A percentile compares a stretch with the other conserved stretches of the same genome.
phyloP scores from a whole-genome alignment of 2,329 filamentous ascomycete species.

The Fusarium xyrophilum region DNA sequence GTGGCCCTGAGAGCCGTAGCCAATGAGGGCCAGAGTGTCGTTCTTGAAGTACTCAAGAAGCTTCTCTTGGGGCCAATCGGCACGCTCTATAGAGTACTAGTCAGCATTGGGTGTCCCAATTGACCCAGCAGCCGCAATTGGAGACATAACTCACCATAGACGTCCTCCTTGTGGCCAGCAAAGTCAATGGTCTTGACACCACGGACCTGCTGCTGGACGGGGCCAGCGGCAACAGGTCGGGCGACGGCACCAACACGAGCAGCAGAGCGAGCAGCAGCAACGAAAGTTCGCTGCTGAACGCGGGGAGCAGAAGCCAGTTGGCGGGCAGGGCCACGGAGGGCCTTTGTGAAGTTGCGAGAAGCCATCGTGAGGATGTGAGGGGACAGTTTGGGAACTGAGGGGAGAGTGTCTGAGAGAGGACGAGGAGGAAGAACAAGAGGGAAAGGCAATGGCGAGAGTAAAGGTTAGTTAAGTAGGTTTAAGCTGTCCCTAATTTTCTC shows the following conservation, averaged over 20 bases:
- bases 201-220: conserved; percentile 74
- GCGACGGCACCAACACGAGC: conserved; percentile 62
- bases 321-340: conserved; percentile 68
- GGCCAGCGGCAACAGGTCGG: conserved; percentile 57
- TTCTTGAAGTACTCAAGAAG: conserved; percentile 99
- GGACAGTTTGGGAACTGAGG: conserved; percentile 25
- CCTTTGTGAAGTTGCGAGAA: conserved; percentile 75
- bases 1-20: conserved; percentile 97
- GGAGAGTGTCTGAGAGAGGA: conserved; percentile 41
- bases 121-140: neutral
- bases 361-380: conserved; percentile 67
- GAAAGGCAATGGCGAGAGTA: conserved; percentile 35
- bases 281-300: conserved; percentile 68
- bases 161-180: conserved; percentile 90
- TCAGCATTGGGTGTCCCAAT: conserved; percentile 35
- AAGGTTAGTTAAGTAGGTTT: conserved; percentile 37
- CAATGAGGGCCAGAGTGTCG: conserved; percentile 98
- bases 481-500: conserved; percentile 36
- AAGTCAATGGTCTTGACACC: conserved; percentile 99
- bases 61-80: conserved; percentile 98
- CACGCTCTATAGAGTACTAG: conserved; percentile 73
- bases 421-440: conserved; percentile 30
- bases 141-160: conserved; percentile 72
- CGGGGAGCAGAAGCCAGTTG: conserved; percentile 65
- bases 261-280: conserved; percentile 65